Base-by-base conservation (phyloP, 208 protist species). In the Herpetomonas tarakana region DNA sequence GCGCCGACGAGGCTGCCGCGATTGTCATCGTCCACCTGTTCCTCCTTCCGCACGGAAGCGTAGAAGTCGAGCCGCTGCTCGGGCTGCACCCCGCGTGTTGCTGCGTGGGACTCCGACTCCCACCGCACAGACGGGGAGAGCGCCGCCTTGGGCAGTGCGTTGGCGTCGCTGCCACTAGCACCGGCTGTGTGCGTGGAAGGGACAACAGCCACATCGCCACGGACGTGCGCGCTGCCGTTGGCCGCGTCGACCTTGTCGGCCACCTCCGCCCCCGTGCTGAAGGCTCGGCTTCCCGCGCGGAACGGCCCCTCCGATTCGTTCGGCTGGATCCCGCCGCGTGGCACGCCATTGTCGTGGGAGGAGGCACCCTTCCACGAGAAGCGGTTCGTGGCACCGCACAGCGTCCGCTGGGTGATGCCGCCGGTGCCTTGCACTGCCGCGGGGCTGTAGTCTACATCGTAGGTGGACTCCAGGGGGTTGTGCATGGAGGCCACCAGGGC, bases 21-120 rank as follows among this genome's bases (percentile, higher is more conserved):
- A 0, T 28, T 35, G 52, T 94, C 83, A 46, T 92, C 88, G 58
- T 95, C 81, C 7, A 52, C 53, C 22, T 62, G 76, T 27, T 95
- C 88, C 25, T 89, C 74, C 54, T 88, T 82, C 14, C 84, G 82
- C 2, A 71, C 85, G 2, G 69, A 74, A 50, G 74, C 76, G 70
- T 83, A 92, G 62, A 94, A 94, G 50, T 82, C 71, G 11, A 73
- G 70, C 31, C 52, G 58, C 25, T 62, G 71, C 24, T 70, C 53
- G 18, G 83, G 78, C 68, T 78, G 69, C 22, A 92, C 56, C 24
- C 68, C 58, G n/a, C 72, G 74, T 2, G 68, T 58, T 1, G 82
- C 79, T 1, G 67, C 75, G 60, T 89, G 85, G 11, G 79, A 29
- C 30, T 79, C 63, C 0, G 80, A 89, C 65, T 87, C 68, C 85